Percentiles rank a stretch among this genome's conserved stretches.
Evolutionary conservation across 805 yeast species (phyloP).

Genomic region (Danielia oregonensis): DNA sequence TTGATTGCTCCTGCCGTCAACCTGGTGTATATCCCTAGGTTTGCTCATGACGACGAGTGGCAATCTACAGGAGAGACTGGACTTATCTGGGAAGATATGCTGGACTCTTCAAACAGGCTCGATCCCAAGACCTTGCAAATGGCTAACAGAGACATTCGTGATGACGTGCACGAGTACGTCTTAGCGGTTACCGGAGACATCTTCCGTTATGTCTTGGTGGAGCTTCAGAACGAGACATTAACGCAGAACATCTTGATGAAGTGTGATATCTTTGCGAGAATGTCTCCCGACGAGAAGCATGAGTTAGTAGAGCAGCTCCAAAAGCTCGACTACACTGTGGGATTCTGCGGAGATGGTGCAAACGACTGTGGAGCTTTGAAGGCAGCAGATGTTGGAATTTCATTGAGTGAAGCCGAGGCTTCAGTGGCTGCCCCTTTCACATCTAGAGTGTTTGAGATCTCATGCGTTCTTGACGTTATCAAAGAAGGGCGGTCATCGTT

Average conservation of each 20-base stretch:
- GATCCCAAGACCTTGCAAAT: conserved; percentile 66
- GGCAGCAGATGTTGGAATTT: conserved; percentile 96
- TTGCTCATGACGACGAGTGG: conserved; percentile 34
- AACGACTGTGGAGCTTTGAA: conserved; percentile 98
- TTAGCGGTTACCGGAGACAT: conserved; percentile 93
- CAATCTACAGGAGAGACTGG: conserved; percentile 29
- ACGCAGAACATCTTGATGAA: conserved; percentile 62
- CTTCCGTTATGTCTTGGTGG: conserved; percentile 71
- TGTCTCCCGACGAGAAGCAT: conserved; percentile 99
- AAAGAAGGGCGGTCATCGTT: conserved; percentile 93
- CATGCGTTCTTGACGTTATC: conserved; percentile 88
- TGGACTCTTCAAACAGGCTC: conserved; percentile 50
- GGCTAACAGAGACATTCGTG: conserved; percentile 18
- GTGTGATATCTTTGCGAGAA: conserved; percentile 83
- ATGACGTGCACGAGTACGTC: conserved; percentile 41
- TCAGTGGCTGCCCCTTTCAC: conserved; percentile 99
- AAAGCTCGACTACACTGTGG: conserved; percentile 82
- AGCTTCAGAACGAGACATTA: conserved; percentile 36
- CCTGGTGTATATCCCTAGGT: conserved; percentile 52
- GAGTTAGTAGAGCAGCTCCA: conserved; percentile 89
- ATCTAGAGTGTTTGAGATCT: conserved; percentile 80
- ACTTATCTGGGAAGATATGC: conserved; percentile 66
- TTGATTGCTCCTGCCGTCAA: conserved; percentile 45
- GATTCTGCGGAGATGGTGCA: conserved; percentile 99
- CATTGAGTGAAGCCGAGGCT: conserved; percentile 96